Percentiles rank a stretch among this genome's conserved stretches.
phyloP scores from a whole-genome alignment of 306 rosid genomes.

The Trichosanthes cucumerina region DNA sequence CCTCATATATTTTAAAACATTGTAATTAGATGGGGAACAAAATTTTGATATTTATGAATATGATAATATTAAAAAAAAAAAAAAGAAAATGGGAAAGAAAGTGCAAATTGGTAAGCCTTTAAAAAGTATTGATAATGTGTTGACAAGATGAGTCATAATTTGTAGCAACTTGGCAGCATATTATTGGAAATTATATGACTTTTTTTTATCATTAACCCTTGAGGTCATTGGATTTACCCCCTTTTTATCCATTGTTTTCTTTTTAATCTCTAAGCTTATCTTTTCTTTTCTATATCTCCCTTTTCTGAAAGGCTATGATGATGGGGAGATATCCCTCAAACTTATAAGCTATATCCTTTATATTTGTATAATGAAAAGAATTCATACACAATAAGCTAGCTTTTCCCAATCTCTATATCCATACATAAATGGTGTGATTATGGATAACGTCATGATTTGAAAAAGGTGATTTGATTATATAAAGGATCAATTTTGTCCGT shows the following conservation, averaged over 20 bases:
- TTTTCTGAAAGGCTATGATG: background rate
- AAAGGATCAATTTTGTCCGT: background rate
- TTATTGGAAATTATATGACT: background rate
- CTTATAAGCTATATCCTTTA: background rate
- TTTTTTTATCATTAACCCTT: slow-evolving; percentile 1
- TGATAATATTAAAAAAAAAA: background rate
- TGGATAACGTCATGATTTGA: background rate
- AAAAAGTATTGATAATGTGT: slow-evolving; percentile 1
- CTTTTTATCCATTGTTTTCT: slow-evolving; percentile 4
- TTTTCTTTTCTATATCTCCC: background rate
- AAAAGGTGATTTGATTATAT: background rate
- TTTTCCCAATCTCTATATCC: background rate
- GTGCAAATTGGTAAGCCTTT: background rate
- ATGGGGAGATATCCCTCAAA: background rate
- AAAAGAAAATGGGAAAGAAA: background rate
- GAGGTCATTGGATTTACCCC: background rate
- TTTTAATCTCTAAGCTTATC: slow-evolving; percentile 3
- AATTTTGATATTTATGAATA: background rate
- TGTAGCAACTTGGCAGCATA: slow-evolving; percentile 5
- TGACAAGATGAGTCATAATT: slow-evolving; percentile 2
- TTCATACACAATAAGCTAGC: background rate
- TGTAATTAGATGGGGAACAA: background rate
- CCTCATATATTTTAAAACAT: background rate
- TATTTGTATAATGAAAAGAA: background rate
- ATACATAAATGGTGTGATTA: background rate